Evolutionary conservation across 2,329 filamentous ascomycete species (phyloP).

Genomic region (Apiospora rasikravindrae): DNA sequence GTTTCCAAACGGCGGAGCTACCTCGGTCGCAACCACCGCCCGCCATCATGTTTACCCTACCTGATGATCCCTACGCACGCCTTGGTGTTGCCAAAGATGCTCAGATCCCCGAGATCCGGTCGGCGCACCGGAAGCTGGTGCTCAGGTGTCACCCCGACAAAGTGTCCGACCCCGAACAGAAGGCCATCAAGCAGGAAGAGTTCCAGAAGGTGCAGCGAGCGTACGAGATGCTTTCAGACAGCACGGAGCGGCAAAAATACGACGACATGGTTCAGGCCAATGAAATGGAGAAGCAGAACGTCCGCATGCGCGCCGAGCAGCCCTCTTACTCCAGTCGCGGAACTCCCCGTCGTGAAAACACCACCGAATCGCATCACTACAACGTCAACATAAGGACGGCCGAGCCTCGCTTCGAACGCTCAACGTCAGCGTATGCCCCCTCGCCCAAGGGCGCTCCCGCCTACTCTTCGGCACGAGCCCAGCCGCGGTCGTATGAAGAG

Average conservation of each 20-base stretch:
- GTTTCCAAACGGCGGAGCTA: neutral
- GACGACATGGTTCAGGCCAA: conserved; percentile 69
- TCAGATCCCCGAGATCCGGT: conserved; percentile 73
- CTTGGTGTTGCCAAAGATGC: conserved; percentile 78
- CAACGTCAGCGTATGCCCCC: conserved; percentile 6
- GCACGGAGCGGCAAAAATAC: conserved; percentile 73
- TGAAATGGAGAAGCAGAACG: conserved; percentile 50
- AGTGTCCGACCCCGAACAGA: conserved; percentile 77
- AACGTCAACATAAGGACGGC: conserved; percentile 20
- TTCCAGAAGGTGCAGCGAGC: conserved; percentile 93
- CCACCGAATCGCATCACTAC: conserved; percentile 18
- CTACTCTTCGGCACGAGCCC: conserved; percentile 20
- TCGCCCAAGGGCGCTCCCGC: conserved; percentile 8
- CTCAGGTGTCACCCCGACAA: conserved; percentile 93
- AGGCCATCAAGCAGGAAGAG: conserved; percentile 79
- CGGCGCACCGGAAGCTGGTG: conserved; percentile 83
- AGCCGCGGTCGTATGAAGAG: conserved; percentile 22
- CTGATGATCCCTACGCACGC: conserved; percentile 78
- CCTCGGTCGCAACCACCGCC: neutral
- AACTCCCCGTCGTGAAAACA: conserved; percentile 21
- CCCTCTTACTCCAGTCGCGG: conserved; percentile 17
- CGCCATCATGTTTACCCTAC: conserved; percentile 53
- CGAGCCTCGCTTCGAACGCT: neutral
- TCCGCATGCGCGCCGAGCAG: conserved; percentile 24
- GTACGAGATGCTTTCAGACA: conserved; percentile 87